Percentiles rank a stretch among this genome's conserved stretches.
Evolutionary conservation across 2,329 filamentous ascomycete species (phyloP).

Genomic region (Apiospora malaysiana): DNA sequence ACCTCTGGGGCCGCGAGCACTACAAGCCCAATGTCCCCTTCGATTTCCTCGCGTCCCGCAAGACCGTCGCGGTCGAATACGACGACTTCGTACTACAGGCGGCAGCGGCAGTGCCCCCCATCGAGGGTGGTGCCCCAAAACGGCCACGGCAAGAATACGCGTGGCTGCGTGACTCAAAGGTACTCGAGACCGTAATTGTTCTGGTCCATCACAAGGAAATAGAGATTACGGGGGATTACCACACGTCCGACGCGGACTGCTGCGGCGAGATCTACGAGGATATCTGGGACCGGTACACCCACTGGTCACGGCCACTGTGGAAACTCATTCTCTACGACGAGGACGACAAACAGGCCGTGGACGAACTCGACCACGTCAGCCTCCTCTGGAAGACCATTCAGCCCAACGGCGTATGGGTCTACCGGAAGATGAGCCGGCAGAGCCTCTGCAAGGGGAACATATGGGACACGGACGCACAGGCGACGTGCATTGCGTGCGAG

Average conservation of each 20-base stretch:
- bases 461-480: background rate
- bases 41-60: background rate
- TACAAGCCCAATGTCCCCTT: no score
- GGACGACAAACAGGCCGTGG: background rate
- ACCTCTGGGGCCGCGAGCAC: background rate
- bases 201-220: background rate
- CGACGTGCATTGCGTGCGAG: background rate
- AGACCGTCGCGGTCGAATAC: conserved; percentile 1
- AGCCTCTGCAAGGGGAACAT: background rate
- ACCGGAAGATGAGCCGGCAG: background rate
- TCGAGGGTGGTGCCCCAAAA: no score
- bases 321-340: background rate
- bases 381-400: background rate
- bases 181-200: background rate
- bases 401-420: background rate
- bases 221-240: background rate
- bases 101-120: background rate
- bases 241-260: background rate
- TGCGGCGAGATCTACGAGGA: background rate
- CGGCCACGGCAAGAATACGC: background rate
- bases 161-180: background rate
- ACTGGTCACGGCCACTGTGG: no score
- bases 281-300: no score
- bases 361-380: background rate
- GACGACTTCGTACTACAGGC: background rate